Conservation (phyloP, 2,329 filamentous ascomycete species). For the Didymella keratinophila region DNA sequence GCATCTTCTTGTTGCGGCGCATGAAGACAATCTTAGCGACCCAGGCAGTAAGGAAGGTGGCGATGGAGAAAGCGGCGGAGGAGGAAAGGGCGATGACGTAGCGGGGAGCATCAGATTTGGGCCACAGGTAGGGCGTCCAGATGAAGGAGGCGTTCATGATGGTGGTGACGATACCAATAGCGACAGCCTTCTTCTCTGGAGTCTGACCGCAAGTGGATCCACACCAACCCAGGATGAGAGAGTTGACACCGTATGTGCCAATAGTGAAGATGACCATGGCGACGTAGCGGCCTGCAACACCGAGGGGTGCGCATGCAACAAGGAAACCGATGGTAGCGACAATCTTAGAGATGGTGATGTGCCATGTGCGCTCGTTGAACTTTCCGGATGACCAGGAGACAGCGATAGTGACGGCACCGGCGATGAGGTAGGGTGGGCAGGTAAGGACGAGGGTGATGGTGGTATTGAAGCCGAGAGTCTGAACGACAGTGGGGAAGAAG, state of each 20-base stretch:
- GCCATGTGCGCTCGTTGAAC: slow-evolving; percentile 74
- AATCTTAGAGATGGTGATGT: slow-evolving; percentile 69
- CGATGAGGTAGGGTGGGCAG: slow-evolving; percentile 57
- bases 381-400: slow-evolving; percentile 77
- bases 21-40: slow-evolving; percentile 41
- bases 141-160: slow-evolving; percentile 55
- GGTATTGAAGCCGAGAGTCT: slow-evolving; percentile 65
- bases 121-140: slow-evolving; percentile 50
- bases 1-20: slow-evolving; percentile 45
- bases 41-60: slow-evolving; percentile 43
- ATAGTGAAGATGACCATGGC: slow-evolving; percentile 66
- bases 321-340: slow-evolving; percentile 72
- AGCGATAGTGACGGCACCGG: slow-evolving; percentile 66
- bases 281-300: slow-evolving; percentile 70
- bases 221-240: slow-evolving; percentile 56
- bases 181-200: slow-evolving; percentile 56
- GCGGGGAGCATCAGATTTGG: slow-evolving; percentile 40
- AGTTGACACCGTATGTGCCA: slow-evolving; percentile 51
- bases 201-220: slow-evolving; percentile 55
- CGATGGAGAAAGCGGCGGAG: slow-evolving; percentile 44
- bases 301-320: slow-evolving; percentile 64
- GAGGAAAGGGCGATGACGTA: slow-evolving; percentile 44
- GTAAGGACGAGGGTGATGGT: slow-evolving; percentile 61
- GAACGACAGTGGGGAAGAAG: slow-evolving; percentile 70
- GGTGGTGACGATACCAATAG: slow-evolving; percentile 56